Evolutionary conservation across 1,284 basidiomycete genomes (phyloP).

Genomic region (Boletus semigastroideus): DNA sequence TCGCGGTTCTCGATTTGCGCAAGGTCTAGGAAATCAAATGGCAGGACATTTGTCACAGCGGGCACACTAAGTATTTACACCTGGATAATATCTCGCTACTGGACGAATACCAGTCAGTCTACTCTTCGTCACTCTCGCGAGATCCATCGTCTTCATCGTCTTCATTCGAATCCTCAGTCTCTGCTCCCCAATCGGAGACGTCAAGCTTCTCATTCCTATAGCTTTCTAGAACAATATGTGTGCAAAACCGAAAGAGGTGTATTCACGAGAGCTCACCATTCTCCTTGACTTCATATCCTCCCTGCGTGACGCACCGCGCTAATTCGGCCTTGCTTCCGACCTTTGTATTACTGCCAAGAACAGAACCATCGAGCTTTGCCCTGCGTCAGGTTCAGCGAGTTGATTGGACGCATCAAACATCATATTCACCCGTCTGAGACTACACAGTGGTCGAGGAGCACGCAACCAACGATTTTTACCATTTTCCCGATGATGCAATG

Average conservation of each 20-base stretch:
- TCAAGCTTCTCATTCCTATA: constrained; percentile 68
- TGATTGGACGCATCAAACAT: neutral
- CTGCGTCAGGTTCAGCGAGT: constrained; percentile 40
- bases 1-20: constrained; percentile 73
- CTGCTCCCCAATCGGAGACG: constrained; percentile 58
- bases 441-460: constrained; percentile 88
- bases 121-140: constrained; percentile 20
- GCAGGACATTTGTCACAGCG: constrained; percentile 33
- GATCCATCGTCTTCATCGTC: constrained; percentile 31
- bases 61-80: constrained; percentile 4
- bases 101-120: neutral
- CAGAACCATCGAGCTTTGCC: constrained; percentile 86
- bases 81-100: neutral
- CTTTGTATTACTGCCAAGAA: constrained; percentile 80
- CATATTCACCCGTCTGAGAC: constrained; percentile 77
- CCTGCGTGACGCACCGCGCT: constrained; percentile 83
- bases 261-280: constrained; percentile 52
- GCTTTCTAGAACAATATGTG: constrained; percentile 38
- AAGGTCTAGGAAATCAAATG: constrained; percentile 80
- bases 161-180: constrained; percentile 32
- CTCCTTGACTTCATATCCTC: constrained; percentile 78
- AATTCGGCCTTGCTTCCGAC: constrained; percentile 82
- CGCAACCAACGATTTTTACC: constrained; percentile 82
- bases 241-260: neutral
- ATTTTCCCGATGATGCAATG: constrained; percentile 89